These are phyloP conservation scores for Leccinum broughii DNA, from an alignment of 768 basidiomycete species.

Conservation along the genomic window DNA sequence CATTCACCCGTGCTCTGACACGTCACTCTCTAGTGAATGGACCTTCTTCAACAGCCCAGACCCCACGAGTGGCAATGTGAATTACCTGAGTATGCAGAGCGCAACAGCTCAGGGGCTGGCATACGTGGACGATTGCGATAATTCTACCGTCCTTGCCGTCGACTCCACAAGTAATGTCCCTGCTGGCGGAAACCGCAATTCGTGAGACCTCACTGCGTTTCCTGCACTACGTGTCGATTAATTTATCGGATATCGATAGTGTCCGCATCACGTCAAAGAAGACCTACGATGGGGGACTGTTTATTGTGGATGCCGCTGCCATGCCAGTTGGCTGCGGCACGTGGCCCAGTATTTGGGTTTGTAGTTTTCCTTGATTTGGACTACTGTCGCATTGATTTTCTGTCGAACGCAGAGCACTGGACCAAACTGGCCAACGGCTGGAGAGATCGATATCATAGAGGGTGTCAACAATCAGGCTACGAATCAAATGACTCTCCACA, in stretches of 20 bases:
- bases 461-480: slow-evolving; percentile 58
- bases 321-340: slow-evolving; percentile 73
- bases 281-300: slow-evolving; percentile 63
- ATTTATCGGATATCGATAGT: slow-evolving; percentile 33
- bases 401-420: slow-evolving; percentile 41
- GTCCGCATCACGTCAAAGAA: slow-evolving; percentile 70
- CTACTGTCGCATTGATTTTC: neutral
- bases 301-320: slow-evolving; percentile 68
- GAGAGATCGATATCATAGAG: slow-evolving; percentile 77
- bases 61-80: slow-evolving; percentile 71
- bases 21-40: slow-evolving; percentile 51
- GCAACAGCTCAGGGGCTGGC: slow-evolving; percentile 58
- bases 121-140: slow-evolving; percentile 55
- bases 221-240: neutral
- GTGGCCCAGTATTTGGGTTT: slow-evolving; percentile 60
- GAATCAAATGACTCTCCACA: slow-evolving; percentile 72
- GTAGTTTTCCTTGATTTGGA: slow-evolving; percentile 10
- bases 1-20: neutral
- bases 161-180: slow-evolving; percentile 53
- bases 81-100: slow-evolving; percentile 49
- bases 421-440: slow-evolving; percentile 50
- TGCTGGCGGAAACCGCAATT: slow-evolving; percentile 54
- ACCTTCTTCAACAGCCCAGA: slow-evolving; percentile 62
- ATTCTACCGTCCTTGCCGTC: slow-evolving; percentile 60
- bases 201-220: slow-evolving; percentile 34